Base-by-base conservation (phyloP, 805 yeast genomes). In the Wickerhamomyces canadensis region DNA sequence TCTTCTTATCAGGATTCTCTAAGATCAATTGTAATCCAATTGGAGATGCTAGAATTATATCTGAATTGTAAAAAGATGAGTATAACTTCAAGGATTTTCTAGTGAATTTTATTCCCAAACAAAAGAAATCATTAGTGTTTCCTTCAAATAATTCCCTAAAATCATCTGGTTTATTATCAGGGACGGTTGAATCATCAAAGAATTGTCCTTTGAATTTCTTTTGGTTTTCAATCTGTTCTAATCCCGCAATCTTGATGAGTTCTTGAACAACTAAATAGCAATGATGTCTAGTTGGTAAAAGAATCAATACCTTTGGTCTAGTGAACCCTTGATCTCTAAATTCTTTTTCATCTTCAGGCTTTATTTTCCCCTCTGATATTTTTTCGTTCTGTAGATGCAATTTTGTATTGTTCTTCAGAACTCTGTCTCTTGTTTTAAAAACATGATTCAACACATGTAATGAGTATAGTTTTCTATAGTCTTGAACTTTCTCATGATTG, bases 311-410 rank as follows among this genome's bases (percentile, higher is more conserved):
- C 52, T 88, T 89, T 1, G 98, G 95, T 44, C 98, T 72, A 0
- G 96, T 89, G 57, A 87, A 93, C 21, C 98, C 98, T 60, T 93
- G 98, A 57, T 93, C 98, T 38, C 95, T 66, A 45, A 72, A 70
- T 50, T 86, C 94, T 11, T 74, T 74, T 35, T 70, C 75, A 19
- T 65, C 64, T 40, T 64, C 54, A 38, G 69, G 58, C 36, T 60
- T 63, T n/a, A 65, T 33, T 18, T 54, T 49, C 4, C 57, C 49
- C 28, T 51, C 56, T 31, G 65, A 55, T 31, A 66, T 39, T 15
- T 62, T 55, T 26, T 67, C 75, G 41, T 67, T 68, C 39, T 64
- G 65, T 14, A 58, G 47, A 22, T 66, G 61, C 16, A 80, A 47
- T 48, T 76, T 77, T 34, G 74, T 72, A 48, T 81, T 87, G 62